Base-by-base conservation (phyloP, 768 basidiomycete species). In the Mycena maculata region DNA sequence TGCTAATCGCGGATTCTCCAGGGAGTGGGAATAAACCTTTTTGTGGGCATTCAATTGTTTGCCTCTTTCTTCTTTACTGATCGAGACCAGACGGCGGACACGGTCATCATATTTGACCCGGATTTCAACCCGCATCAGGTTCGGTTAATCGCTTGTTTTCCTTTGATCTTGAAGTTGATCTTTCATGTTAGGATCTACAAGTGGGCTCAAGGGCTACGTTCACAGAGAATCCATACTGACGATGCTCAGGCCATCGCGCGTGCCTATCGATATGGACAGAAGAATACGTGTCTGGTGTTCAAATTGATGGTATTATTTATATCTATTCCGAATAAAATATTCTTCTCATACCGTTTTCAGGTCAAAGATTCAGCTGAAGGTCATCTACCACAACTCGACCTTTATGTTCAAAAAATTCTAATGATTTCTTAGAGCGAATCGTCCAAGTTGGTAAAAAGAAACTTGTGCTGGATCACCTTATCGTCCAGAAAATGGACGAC, bases 381-480 rank as follows among this genome's bases (percentile, higher is more conserved):
- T 90, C 59, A 63, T 77, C 52, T 22, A 42, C 5, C 20, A 42
- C 16, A 42, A 5, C n/a, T 2, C 33, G 18, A 38, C 57, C 20
- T 8, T 31, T 60, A 15, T 7, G 16, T 39, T 23, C 41, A 5
- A 47, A n/a, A 16, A 48, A 63, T 27, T n/a, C 25, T 44, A 22
- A 39, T 27, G 16, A 23, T 23, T 57, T n/a, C 45, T 42, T 22
- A 97, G 96, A 98, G 74, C 92, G 91, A 48, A 98, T 98, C 72
- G 86, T 97, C 79, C 90, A 95, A 78, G 87, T 90, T 27, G 95
- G 94, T n/a, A 97, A 97, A 82, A 95, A 94, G 84, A 98, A 98
- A 77, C 86, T 98, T 30, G 91, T 95, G 16, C 83, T 98, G 11
- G 96, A 98, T 72, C 96, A 98, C 80, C 83, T 98, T 18, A 96